Base-by-base conservation (phyloP, 345 rosid genomes). In the Brassica nigra region DNA sequence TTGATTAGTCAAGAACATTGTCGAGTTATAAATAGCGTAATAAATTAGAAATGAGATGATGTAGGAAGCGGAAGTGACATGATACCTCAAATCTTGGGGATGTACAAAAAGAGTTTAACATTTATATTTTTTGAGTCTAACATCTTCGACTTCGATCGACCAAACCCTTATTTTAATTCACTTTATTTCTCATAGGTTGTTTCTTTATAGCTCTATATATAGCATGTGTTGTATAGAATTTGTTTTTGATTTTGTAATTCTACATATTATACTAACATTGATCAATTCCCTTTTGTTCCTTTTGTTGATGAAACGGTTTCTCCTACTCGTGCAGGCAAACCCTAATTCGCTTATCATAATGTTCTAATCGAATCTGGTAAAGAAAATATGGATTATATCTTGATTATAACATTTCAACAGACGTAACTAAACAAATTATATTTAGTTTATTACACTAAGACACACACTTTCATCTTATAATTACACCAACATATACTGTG, bases 291-390 rank as follows among this genome's bases (percentile, higher is more conserved):
- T 79, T 44, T 44, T 44, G 52, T 44, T 44, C 47, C 47, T 8
- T 9, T 39, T 39, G 47, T 39, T 39, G 68, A 61, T 73, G 20
- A 54, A 34, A 11, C 27, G 11, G 54, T 71, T 70, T 63, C 68
- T 62, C 31, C 80, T 88, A 82, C 83, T 83, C 89, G 89, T 87
- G 91, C 87, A 88, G 95, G 81, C 90, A 86, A 76, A 74, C 52
- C 68, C 81, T 62, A 57, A 31, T 31, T 75, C 62, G 27, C 30
- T 33, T 80, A 59, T 49, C 70, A 66, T 68, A 61, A 42, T 64
- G 47, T 61, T 59, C 74, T 73, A 62, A 74, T 73, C 64, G 42
- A 79, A 12, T 59, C 29, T 79, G 57, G 78, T 59, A 58, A 65
- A 0, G 68, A 28, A 55, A 63, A 52, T 34, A 37, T 8, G 59